A percentile compares a stretch with the other conserved stretches of the same genome.
Evolutionary conservation across 106 monocot genomes (phyloP).

Genomic region (Chionographis japonica): DNA sequence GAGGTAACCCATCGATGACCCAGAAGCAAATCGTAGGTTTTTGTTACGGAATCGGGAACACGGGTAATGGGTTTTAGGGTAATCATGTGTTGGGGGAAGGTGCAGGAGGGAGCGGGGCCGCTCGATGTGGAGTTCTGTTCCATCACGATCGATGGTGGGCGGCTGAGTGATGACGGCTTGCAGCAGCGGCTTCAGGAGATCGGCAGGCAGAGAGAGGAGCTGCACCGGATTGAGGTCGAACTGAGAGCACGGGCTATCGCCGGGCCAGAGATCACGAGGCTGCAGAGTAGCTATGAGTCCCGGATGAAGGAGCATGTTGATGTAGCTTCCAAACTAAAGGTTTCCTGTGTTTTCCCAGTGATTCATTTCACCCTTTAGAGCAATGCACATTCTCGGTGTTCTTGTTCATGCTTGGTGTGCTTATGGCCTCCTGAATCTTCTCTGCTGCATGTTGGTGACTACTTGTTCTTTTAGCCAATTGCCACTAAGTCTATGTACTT

Average conservation of each 20-base stretch:
- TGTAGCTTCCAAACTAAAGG: constrained; percentile 56
- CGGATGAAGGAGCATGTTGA: constrained; percentile 58
- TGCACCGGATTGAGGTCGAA: constrained; percentile 57
- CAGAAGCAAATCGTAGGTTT: no score
- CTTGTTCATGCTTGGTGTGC: no score
- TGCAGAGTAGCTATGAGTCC: constrained; percentile 33
- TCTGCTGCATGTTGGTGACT: no score
- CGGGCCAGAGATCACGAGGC: constrained; percentile 32
- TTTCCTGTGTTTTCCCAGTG: constrained; percentile 6
- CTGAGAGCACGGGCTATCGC: constrained; percentile 42
- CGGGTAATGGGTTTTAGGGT: neutral
- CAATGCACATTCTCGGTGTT: no score
- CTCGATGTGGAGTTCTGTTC: constrained; percentile 35
- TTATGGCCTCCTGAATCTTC: no score
- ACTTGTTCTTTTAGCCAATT: no score
- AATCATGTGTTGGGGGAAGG: constrained; percentile 11
- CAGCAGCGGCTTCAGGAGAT: constrained; percentile 47
- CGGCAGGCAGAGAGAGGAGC: constrained; percentile 42
- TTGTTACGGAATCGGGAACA: no score
- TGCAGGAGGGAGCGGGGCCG: constrained; percentile 42
- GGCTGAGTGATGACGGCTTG: constrained; percentile 33
- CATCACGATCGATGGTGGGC: constrained; percentile 39
- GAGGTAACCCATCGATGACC: constrained; percentile 32
- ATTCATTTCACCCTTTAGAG: neutral
- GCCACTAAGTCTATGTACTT: no score